phyloP scores from a whole-genome alignment of 1,284 basidiomycete genomes.

The Mycosarcoma maydis region DNA sequence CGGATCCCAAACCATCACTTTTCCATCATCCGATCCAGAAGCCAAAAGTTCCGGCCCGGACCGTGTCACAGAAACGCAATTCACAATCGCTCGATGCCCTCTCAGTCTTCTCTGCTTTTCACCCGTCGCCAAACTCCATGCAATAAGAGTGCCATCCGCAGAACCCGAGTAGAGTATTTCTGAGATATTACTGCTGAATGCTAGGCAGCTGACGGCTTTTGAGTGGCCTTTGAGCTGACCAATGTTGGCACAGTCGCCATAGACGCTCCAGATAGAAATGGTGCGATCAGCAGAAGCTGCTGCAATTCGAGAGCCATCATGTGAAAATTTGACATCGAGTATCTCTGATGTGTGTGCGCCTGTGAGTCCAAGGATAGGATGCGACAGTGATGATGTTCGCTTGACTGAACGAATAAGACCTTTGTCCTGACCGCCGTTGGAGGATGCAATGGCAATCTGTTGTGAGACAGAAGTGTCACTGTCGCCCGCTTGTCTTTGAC shows the following conservation, averaged over 20 bases:
- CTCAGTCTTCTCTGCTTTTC: slow-evolving; percentile 60
- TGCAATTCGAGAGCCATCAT: slow-evolving; percentile 57
- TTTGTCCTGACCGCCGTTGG: slow-evolving; percentile 51
- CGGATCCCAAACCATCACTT: slow-evolving; percentile 63
- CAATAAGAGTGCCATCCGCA: slow-evolving; percentile 64
- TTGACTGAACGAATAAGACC: slow-evolving; percentile 53
- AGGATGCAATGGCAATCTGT: slow-evolving; percentile 54
- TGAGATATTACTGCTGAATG: slow-evolving; percentile 45
- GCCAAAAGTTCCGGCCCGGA: slow-evolving; percentile 51
- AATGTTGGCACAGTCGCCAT: slow-evolving; percentile 60
- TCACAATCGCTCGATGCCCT: slow-evolving; percentile 62
- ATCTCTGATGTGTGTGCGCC: slow-evolving; percentile 61
- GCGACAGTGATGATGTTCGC: slow-evolving; percentile 52
- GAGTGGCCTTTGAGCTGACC: slow-evolving; percentile 61
- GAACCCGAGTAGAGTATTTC: slow-evolving; percentile 60
- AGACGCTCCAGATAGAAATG: slow-evolving; percentile 65
- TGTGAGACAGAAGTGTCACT: slow-evolving; percentile 22
- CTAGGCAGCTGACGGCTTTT: slow-evolving; percentile 60
- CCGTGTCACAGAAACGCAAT: slow-evolving; percentile 57
- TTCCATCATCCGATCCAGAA: slow-evolving; percentile 63
- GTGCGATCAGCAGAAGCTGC: slow-evolving; percentile 59
- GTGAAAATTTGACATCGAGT: slow-evolving; percentile 60
- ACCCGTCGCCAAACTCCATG: slow-evolving; percentile 55
- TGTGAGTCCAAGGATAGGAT: slow-evolving; percentile 58
- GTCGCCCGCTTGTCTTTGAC: slow-evolving; percentile 48